Base-by-base conservation (phyloP, 108 stramenopile genomes). In the Cyclotella atomus region DNA sequence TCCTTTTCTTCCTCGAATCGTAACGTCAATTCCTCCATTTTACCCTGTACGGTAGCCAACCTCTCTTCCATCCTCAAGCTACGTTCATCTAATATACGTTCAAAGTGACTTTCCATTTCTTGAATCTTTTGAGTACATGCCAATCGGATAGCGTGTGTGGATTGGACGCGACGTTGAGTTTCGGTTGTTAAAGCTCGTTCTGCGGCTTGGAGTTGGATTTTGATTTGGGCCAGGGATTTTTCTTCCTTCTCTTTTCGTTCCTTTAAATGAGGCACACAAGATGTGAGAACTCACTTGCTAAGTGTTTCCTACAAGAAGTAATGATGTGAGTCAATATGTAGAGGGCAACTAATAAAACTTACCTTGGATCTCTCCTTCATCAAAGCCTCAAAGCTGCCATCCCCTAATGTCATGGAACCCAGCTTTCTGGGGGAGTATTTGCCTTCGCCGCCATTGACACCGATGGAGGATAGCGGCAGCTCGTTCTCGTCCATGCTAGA, bases 151-250 rank as follows among this genome's bases (percentile, higher is more conserved):
- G 68, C 65, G 30, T 86, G 87, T 7, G 87, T 89, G 28, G 89
- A 85, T 66, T 95, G 89, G 33, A 95, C 85, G 23, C 94, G 87
- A 35, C 94, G 83, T 68, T 91, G 92, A 4, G 84, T 87, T 78
- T 95, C 91, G 10, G 87, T 82, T 1, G 87, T 76, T 61, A 95
- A 75, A 0, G 89, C 86, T 66, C 84, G 65, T 59, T 95, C 94
- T 19, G 91, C 70, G 9, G 84, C 86, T 23, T 68, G 72, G 52
- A 92, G 83, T 60, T 88, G 84, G 1, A 95, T 89, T 49, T 68
- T 68, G n/a, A 95, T 75, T 71, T 89, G 82, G 29, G 94, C 94
- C 25, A 95, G 74, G 72, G 81, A 82, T 67, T 89, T 82, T 57
- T 95, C 91, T 72, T 95, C 91, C 57, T 82, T 77, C 74, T 95